A percentile compares a stretch with the other conserved stretches of the same genome.
These are phyloP conservation scores for Datisca glomerata DNA, from an alignment of 306 rosid species.

Conservation along the genomic window DNA sequence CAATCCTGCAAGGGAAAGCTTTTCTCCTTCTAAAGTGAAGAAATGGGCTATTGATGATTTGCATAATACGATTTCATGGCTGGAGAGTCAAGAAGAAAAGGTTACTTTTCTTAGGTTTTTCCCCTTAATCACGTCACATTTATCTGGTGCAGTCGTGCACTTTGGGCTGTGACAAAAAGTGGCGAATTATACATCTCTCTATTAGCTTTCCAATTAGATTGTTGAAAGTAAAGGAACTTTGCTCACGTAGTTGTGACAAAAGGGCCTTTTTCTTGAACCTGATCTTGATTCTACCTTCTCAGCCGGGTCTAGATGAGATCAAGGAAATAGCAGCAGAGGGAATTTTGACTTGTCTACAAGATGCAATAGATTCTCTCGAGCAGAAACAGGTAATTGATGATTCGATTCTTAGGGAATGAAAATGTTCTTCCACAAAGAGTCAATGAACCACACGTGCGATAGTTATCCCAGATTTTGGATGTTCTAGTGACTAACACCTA, in stretches of 20 bases:
- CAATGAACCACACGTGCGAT: too few relatives aligned
- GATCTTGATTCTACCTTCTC: conserved; percentile 16
- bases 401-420: too few relatives aligned
- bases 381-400: conserved; percentile 92
- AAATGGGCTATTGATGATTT: conserved; percentile 72
- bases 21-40: conserved; percentile 56
- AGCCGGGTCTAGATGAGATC: conserved; percentile 79
- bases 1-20: conserved; percentile 21
- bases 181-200: too few relatives aligned
- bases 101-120: conserved; percentile 17
- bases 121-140: too few relatives aligned
- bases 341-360: conserved; percentile 83
- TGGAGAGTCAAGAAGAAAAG: conserved; percentile 95
- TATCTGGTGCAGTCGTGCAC: too few relatives aligned
- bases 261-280: conserved; percentile 7
- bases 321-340: conserved; percentile 82
- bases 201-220: too few relatives aligned
- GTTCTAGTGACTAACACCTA: too few relatives aligned
- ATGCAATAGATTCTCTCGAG: conserved; percentile 58
- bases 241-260: conserved; percentile 11
- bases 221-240: too few relatives aligned
- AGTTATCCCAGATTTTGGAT: too few relatives aligned
- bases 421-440: not conserved
- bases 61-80: conserved; percentile 62
- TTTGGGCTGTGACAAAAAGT: too few relatives aligned